These are phyloP conservation scores for Gossypium rotundifolium DNA, from an alignment of 345 rosid species.

Conservation along the genomic window DNA sequence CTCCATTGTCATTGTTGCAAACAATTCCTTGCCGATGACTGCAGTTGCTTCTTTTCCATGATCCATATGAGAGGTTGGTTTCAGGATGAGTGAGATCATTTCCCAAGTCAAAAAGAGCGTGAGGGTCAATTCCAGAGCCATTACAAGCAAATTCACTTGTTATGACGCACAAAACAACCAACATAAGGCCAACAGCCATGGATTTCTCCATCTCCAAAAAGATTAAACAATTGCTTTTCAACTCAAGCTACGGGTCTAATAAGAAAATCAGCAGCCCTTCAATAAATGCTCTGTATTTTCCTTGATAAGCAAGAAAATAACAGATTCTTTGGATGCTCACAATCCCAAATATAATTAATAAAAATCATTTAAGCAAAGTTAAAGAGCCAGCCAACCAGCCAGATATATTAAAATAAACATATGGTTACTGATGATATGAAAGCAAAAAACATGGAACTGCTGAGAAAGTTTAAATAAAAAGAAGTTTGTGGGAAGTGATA, in stretches of 20 bases:
- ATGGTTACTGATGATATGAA: too few species aligned
- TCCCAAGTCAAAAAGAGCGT: conserved; percentile 27
- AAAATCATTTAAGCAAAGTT: not conserved
- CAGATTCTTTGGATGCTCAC: not conserved
- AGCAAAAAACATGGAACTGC: too few species aligned
- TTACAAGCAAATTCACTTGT: conserved; percentile 8
- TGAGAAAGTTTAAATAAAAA: too few species aligned
- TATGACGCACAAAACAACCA: conserved; percentile 13
- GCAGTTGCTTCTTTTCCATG: conserved; percentile 29
- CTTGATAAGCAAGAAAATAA: not conserved
- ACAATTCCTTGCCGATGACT: conserved; percentile 30
- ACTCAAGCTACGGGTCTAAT: not conserved
- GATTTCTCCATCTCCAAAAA: conserved; percentile 7
- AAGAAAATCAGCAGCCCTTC: not conserved
- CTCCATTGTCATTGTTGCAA: conserved; percentile 24
- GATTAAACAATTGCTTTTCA: not conserved
- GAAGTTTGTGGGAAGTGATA: too few species aligned
- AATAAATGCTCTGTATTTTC: not conserved
- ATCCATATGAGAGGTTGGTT: conserved; percentile 8
- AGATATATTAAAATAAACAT: not conserved
- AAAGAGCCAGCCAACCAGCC: not conserved
- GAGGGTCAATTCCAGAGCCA: conserved; percentile 21
- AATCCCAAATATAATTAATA: not conserved
- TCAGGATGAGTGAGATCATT: conserved; percentile 24
- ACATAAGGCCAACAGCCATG: not conserved